Evolutionary conservation across 2,329 filamentous ascomycete species (phyloP).

Genomic region (Zymoseptoria brevis): DNA sequence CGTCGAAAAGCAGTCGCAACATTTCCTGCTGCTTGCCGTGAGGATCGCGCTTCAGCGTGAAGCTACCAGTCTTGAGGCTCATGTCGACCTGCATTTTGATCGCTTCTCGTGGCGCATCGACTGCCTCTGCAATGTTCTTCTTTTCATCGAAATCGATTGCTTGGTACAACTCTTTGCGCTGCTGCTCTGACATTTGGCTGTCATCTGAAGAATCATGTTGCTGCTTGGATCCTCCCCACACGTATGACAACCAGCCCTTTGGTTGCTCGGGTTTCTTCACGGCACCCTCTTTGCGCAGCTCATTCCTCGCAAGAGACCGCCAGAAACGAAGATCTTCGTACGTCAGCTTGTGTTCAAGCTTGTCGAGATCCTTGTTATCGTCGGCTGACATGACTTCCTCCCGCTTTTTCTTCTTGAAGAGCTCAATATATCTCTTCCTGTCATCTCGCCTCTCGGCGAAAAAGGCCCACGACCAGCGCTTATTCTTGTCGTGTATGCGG

Average conservation of each 20-base stretch:
- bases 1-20: constrained; percentile 85
- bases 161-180: constrained; percentile 91
- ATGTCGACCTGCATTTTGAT: constrained; percentile 90
- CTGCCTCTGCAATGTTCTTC: constrained; percentile 73
- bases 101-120: constrained; percentile 84
- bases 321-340: constrained; percentile 98
- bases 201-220: constrained; percentile 63
- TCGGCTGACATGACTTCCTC: constrained; percentile 58
- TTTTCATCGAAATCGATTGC: constrained; percentile 99
- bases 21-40: constrained; percentile 73
- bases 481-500: constrained; percentile 92
- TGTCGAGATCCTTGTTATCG: constrained; percentile 64
- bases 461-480: constrained; percentile 91
- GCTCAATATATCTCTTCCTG: constrained; percentile 75
- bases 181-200: constrained; percentile 85
- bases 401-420: constrained; percentile 88
- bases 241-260: constrained; percentile 83
- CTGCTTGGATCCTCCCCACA: constrained; percentile 62
- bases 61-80: constrained; percentile 89
- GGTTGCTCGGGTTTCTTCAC: constrained; percentile 63
- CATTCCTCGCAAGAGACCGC: constrained; percentile 86
- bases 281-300: constrained; percentile 86
- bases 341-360: constrained; percentile 75
- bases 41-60: constrained; percentile 80
- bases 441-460: constrained; percentile 90